phyloP scores from a whole-genome alignment of 2,329 filamentous ascomycete genomes.

The Exophiala aquamarina region DNA sequence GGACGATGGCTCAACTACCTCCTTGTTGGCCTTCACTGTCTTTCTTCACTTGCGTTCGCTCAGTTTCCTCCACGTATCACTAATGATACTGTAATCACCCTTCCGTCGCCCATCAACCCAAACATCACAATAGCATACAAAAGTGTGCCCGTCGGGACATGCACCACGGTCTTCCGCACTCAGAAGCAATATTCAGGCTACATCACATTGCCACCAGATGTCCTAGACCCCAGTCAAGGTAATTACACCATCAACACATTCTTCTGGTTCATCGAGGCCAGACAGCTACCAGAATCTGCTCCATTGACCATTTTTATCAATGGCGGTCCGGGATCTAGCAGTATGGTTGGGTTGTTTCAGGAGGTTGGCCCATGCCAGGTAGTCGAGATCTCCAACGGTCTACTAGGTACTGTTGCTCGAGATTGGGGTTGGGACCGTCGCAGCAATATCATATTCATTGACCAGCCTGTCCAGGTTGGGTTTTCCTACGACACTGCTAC shows the following conservation, averaged over 20 bases:
- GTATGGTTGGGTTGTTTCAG: constrained; percentile 53
- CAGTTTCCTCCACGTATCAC: constrained; percentile 23
- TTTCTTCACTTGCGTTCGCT: constrained; percentile 3
- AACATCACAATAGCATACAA: constrained; percentile 70
- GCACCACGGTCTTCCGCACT: constrained; percentile 62
- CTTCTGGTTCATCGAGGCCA: constrained; percentile 45
- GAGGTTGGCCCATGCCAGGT: constrained; percentile 48
- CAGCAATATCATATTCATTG: constrained; percentile 41
- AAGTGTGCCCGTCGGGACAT: constrained; percentile 58
- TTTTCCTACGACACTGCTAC: constrained; percentile 49
- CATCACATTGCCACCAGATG: constrained; percentile 56
- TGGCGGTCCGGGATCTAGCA: constrained; percentile 54
- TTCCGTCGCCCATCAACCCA: constrained; percentile 59
- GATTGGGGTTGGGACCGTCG: constrained; percentile 53
- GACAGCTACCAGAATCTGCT: constrained; percentile 44
- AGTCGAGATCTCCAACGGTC: constrained; percentile 41
- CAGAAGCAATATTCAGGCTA: constrained; percentile 73
- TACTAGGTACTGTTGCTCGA: constrained; percentile 44
- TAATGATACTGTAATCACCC: constrained; percentile 47
- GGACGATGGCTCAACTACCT: constrained; percentile 14
- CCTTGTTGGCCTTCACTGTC: constrained; percentile 8
- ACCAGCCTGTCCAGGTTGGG: constrained; percentile 51
- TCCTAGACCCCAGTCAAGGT: constrained; percentile 31
- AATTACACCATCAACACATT: constrained; percentile 38
- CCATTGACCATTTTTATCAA: constrained; percentile 54